Evolutionary conservation across 805 yeast genomes (phyloP).

Genomic region (Lachancea thermotolerans): DNA sequence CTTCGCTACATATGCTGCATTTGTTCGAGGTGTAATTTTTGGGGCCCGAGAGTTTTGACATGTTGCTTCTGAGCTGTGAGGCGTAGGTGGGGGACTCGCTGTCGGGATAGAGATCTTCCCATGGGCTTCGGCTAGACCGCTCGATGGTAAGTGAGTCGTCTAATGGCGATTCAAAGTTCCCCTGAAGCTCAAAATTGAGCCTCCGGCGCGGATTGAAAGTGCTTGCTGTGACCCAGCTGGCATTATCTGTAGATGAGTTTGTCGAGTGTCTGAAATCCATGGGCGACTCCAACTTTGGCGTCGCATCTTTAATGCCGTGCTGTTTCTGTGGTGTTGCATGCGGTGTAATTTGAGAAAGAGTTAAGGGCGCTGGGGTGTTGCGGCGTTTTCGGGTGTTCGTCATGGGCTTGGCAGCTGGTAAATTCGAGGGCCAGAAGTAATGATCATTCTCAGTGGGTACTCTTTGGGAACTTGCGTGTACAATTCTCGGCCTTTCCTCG

Average conservation of each 20-base stretch:
- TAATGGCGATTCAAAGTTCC: neutral
- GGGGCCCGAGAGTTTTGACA: conserved; percentile 14
- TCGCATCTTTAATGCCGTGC: neutral
- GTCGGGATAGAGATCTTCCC: conserved; percentile 18
- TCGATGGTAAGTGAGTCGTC: neutral
- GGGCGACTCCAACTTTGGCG: conserved; percentile 4
- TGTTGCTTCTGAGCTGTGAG: conserved; percentile 11
- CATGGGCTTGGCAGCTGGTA: conserved; percentile 1
- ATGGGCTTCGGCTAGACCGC: conserved; percentile 2
- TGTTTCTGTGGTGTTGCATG: conserved; percentile 10
- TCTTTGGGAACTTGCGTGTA: neutral
- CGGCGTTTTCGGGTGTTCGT: conserved; percentile 1
- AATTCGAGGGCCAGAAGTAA: neutral
- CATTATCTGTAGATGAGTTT: conserved; percentile 2
- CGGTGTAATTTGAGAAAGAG: conserved; percentile 6
- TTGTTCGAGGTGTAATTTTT: conserved; percentile 23
- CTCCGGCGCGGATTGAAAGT: conserved; percentile 2
- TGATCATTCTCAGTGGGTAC: neutral
- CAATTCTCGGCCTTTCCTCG: conserved; percentile 1
- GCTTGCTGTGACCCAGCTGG: conserved; percentile 5
- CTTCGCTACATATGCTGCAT: conserved; percentile 43
- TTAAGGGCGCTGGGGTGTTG: conserved; percentile 5
- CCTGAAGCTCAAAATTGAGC: neutral
- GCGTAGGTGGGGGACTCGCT: conserved; percentile 22
- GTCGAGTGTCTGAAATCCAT: conserved; percentile 2